Conservation (phyloP, 2,329 filamentous ascomycete species). For the Diaporthe helianthi region DNA sequence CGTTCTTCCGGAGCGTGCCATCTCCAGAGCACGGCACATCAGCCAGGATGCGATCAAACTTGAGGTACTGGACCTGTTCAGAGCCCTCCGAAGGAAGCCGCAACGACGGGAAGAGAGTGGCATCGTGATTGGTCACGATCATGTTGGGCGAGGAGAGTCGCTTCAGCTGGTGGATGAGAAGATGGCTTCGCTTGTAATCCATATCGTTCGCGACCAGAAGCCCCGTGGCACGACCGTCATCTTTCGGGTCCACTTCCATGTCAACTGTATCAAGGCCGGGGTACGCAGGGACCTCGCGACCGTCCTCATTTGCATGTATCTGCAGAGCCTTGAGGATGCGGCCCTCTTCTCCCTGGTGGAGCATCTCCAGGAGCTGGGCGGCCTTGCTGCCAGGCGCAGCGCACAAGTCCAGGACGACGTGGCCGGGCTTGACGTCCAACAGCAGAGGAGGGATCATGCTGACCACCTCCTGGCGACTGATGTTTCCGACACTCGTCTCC, state of each 20-base stretch:
- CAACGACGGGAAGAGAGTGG: slow-evolving; percentile 92
- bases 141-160: slow-evolving; percentile 95
- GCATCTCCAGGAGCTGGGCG: slow-evolving; percentile 91
- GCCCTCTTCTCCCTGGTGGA: slow-evolving; percentile 91
- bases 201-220: slow-evolving; percentile 94
- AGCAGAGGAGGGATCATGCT: slow-evolving; percentile 98
- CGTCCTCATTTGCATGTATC: slow-evolving; percentile 67
- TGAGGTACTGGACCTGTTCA: slow-evolving; percentile 75
- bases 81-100: slow-evolving; percentile 69
- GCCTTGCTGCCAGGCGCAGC: slow-evolving; percentile 97
- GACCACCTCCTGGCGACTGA: slow-evolving; percentile 95
- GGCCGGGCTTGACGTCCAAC: slow-evolving; percentile 88
- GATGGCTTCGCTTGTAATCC: slow-evolving; percentile 95
- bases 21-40: slow-evolving; percentile 98
- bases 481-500: slow-evolving; percentile 96
- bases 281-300: slow-evolving; percentile 58
- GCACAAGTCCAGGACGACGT: slow-evolving; percentile 94
- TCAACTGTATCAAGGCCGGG: slow-evolving; percentile 57
- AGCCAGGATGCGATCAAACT: slow-evolving; percentile 95
- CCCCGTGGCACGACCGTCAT: slow-evolving; percentile 88
- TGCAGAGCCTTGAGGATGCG: slow-evolving; percentile 76
- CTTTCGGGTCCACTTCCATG: slow-evolving; percentile 66
- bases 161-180: slow-evolving; percentile 98
- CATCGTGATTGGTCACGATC: slow-evolving; percentile 97
- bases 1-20: slow-evolving; percentile 91